Evolutionary conservation across 441 rosid genomes (phyloP).

Genomic region (Jatropha multifida): DNA sequence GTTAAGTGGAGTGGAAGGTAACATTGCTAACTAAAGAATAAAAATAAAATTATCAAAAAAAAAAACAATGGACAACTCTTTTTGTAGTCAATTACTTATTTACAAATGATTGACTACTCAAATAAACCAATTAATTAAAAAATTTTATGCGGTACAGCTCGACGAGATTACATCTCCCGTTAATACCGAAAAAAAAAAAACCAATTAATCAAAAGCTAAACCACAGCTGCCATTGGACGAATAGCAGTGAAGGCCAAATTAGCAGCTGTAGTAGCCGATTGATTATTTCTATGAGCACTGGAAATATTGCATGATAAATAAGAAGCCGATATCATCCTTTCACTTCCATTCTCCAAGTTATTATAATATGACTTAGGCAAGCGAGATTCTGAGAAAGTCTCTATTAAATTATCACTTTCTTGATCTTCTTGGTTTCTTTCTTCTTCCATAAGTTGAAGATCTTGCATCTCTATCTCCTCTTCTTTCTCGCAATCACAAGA

Average conservation of each 20-base stretch:
- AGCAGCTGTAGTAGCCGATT: conserved; percentile 16
- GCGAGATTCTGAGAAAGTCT: not conserved
- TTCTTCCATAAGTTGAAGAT: conserved; percentile 4
- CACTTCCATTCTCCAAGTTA: conserved; percentile 1
- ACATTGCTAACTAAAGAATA: too few relatives aligned
- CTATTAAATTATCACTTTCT: not conserved
- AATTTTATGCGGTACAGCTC: too few relatives aligned
- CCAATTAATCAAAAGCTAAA: conserved; percentile 2
- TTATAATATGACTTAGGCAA: not conserved
- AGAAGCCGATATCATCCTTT: not conserved
- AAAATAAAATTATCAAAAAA: too few relatives aligned
- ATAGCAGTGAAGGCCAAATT: conserved; percentile 13
- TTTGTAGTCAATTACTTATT: too few relatives aligned
- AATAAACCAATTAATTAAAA: too few relatives aligned
- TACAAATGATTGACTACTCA: too few relatives aligned
- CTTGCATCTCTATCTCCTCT: conserved; percentile 18
- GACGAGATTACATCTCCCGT: too few relatives aligned
- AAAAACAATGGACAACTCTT: too few relatives aligned
- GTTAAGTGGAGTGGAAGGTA: too few relatives aligned
- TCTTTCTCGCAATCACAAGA: not conserved
- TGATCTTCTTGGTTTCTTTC: conserved; percentile 8
- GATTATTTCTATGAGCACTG: not conserved
- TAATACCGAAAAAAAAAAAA: too few relatives aligned
- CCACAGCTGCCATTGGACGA: conserved; percentile 13
- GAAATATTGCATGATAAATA: conserved; percentile 14